Conservation (phyloP, 495 filamentous ascomycete genomes). For the Talaromyces thailandensis region DNA sequence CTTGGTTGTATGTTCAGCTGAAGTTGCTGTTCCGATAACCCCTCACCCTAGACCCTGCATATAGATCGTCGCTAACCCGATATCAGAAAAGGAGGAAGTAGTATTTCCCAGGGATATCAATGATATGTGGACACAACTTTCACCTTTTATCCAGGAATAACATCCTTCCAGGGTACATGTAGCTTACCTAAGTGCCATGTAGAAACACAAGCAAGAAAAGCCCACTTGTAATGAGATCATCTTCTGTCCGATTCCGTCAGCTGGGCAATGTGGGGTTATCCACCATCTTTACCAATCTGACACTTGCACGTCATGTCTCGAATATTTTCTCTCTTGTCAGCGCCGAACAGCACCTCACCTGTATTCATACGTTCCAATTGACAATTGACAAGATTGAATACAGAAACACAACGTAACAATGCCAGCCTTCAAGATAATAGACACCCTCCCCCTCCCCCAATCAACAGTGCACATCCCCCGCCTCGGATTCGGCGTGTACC, state of each 20-base stretch:
- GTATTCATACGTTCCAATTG: not conserved
- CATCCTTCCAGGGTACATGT: too few species aligned
- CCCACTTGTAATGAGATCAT: not conserved
- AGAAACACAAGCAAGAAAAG: too few species aligned
- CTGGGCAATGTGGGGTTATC: not conserved
- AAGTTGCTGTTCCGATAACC: not conserved
- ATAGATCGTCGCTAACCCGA: not conserved
- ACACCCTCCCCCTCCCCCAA: constrained; percentile 46
- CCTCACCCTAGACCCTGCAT: not conserved
- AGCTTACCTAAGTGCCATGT: too few species aligned
- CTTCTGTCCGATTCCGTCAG: not conserved
- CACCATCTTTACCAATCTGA: not conserved
- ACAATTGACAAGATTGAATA: not conserved
- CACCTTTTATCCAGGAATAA: too few species aligned
- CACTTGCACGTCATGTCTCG: not conserved
- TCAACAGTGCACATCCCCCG: constrained; percentile 47
- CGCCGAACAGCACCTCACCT: not conserved
- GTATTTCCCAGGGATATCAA: not conserved
- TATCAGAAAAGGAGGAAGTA: not conserved
- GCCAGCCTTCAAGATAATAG: constrained; percentile 36
- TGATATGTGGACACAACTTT: too few species aligned
- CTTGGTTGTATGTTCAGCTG: not conserved
- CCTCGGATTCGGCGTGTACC: constrained; percentile 71
- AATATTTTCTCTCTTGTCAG: not conserved
- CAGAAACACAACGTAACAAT: constrained; percentile 7